Evolutionary conservation across 306 rosid species (phyloP), one percentile per base, ranked within the genome.

Genomic region (Vigna hirtella): DNA sequence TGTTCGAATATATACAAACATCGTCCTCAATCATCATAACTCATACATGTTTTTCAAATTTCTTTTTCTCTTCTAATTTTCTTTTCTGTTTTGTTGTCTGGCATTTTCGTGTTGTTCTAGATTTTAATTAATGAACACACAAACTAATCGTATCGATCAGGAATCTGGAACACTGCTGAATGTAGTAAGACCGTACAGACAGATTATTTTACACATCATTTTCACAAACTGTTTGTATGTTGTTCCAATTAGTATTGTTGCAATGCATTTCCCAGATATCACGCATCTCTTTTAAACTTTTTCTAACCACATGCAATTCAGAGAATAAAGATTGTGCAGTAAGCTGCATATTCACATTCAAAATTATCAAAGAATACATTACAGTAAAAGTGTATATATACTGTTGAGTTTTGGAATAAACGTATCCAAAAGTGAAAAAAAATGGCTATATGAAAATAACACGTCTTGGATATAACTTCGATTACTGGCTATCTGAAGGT

Each of bases 1-100:
- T 40, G 50, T 40, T 65, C 17, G 4, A 40, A 65, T 10, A 65
- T 40, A 65, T 65, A 17, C 34, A 65, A 40, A 65, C 51, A 62
- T 65, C 5, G 32, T 34, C 34, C 28, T 26, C 28, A 26, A 26
- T 26, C 4, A 30, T 30, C 70, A 38, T 38, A 38, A 10, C 7
- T 62, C 48, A n/a, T 63, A 24, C 15, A 40, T 64, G 5, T 40
- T 38, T 40, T 40, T 65, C 18, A 2, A 0, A 26, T 26, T 26
- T 26, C 3, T 26, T 26, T 26, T 26, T 2, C n/a, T 4, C 9
- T 40, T 26, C 28, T 26, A 26, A 26, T 26, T 17, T 38, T 2
- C 52, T 40, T 42, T 64, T 64, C 8, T 20, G 20, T 40, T 42
- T 38, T 38, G 32, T 38, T 40, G 30, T 38, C 30, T 42, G 6